Evolutionary conservation across 257 asterid genomes (phyloP).

Genomic region (Plantago ovata): DNA sequence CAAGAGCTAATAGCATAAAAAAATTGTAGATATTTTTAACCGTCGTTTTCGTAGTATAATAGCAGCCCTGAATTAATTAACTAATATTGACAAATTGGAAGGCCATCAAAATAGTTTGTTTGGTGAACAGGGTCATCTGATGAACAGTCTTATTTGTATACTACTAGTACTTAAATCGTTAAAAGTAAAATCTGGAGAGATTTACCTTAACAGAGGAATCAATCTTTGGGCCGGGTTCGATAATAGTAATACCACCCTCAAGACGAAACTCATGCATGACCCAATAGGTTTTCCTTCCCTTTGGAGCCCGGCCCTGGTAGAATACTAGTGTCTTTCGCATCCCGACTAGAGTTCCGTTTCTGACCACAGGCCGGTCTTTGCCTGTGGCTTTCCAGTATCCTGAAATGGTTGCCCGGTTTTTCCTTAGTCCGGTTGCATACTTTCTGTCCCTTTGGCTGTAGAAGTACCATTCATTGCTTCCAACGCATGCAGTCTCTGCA

Average conservation of each 20-base stretch:
- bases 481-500: constrained; percentile 72
- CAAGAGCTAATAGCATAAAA: no score
- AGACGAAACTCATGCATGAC: constrained; percentile 93
- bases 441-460: constrained; percentile 80
- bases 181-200: no score
- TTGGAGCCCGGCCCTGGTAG: constrained; percentile 90
- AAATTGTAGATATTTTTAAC: no score
- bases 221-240: constrained; percentile 34
- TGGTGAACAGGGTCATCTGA: no score
- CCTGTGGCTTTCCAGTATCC: constrained; percentile 99
- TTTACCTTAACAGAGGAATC: constrained; percentile 44
- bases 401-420: constrained; percentile 77
- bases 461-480: constrained; percentile 79
- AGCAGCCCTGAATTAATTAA: no score
- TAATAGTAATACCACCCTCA: constrained; percentile 37
- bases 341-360: constrained; percentile 60
- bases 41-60: no score
- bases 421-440: constrained; percentile 80
- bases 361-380: constrained; percentile 54
- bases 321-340: constrained; percentile 90
- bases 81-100: no score
- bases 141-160: no score
- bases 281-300: constrained; percentile 81
- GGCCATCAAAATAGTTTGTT: no score
- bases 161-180: no score